Conservation (phyloP, 2,329 filamentous ascomycete species). For the Ophiostoma triangulosporum region DNA sequence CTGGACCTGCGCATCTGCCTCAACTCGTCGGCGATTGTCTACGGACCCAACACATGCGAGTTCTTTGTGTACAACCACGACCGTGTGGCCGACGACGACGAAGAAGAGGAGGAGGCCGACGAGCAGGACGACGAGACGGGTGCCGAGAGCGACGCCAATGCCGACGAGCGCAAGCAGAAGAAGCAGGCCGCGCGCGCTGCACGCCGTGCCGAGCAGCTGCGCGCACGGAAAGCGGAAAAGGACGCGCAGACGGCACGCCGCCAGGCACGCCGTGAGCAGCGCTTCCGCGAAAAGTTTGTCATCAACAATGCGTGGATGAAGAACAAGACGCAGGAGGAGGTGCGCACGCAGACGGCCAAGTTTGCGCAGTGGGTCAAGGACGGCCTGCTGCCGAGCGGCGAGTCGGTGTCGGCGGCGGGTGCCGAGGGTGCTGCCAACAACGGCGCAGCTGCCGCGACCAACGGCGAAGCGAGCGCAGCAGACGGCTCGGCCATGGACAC, state of each 20-base stretch:
- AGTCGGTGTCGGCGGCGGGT: background rate
- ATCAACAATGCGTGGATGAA: conserved; percentile 71
- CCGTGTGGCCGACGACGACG: conserved; percentile 49
- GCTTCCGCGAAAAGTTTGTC: conserved; percentile 64
- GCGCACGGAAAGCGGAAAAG: conserved; percentile 35
- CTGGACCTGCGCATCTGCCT: conserved; percentile 62
- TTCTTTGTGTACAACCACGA: conserved; percentile 59
- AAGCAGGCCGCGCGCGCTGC: conserved; percentile 5
- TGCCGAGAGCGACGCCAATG: background rate
- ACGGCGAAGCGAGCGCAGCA: background rate
- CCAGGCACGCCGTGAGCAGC: conserved; percentile 29
- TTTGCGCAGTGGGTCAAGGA: conserved; percentile 41
- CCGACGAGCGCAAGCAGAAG: background rate
- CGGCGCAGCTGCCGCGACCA: background rate
- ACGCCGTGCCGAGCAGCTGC: conserved; percentile 4
- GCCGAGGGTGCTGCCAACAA: background rate
- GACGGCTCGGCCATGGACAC: conserved; percentile 6
- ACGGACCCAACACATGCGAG: conserved; percentile 55
- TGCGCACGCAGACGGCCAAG: conserved; percentile 59
- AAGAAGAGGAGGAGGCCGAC: conserved; percentile 6
- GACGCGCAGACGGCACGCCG: conserved; percentile 19
- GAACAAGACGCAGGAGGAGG: conserved; percentile 63
- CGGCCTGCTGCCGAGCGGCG: conserved; percentile 19
- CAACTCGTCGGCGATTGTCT: conserved; percentile 68
- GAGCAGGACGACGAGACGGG: background rate